Percentiles rank a stretch among this genome's conserved stretches.
phyloP scores from a whole-genome alignment of 805 yeast genomes.

The Barnettozyma californica region DNA sequence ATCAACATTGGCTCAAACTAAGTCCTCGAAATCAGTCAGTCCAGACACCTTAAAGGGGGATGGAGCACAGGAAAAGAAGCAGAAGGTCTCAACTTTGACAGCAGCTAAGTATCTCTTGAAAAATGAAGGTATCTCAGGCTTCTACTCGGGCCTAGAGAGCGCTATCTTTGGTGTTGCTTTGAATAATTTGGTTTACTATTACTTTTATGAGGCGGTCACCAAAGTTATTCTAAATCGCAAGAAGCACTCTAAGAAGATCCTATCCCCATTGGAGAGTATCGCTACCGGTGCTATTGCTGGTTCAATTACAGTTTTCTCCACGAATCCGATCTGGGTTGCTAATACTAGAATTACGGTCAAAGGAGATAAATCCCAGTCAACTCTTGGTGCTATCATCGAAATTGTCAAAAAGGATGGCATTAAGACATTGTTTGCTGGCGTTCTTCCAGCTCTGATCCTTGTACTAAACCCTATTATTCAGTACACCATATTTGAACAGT shows the following conservation, averaged over 20 bases:
- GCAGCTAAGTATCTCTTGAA: slow-evolving; percentile 43
- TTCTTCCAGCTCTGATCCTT: slow-evolving; percentile 79
- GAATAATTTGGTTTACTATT: slow-evolving; percentile 85
- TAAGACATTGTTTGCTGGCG: slow-evolving; percentile 71
- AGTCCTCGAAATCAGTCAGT: slow-evolving; percentile 24
- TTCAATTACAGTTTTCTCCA: slow-evolving; percentile 68
- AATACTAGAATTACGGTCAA: slow-evolving; percentile 81
- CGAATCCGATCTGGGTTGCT: slow-evolving; percentile 94
- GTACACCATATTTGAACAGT: slow-evolving; percentile 86
- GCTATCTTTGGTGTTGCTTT: slow-evolving; percentile 82
- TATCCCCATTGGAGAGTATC: slow-evolving; percentile 23
- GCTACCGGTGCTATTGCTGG: slow-evolving; percentile 71
- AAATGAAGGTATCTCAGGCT: slow-evolving; percentile 60
- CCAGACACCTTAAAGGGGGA: slow-evolving; percentile 7
- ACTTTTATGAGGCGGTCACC: slow-evolving; percentile 75
- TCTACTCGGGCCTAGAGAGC: slow-evolving; percentile 82
- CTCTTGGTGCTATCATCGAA: slow-evolving; percentile 52
- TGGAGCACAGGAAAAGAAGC: slow-evolving; percentile 14
- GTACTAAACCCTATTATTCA: slow-evolving; percentile 89
- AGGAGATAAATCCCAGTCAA: slow-evolving; percentile 29
- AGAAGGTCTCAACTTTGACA: slow-evolving; percentile 25
- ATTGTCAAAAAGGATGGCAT: slow-evolving; percentile 71
- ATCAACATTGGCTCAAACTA: slow-evolving; percentile 86
- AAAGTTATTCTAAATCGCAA: slow-evolving; percentile 35
- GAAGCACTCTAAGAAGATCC: slow-evolving; percentile 13